phyloP scores from a whole-genome alignment of 2,329 filamentous ascomycete species.

The Pseudocercospora ulei region DNA sequence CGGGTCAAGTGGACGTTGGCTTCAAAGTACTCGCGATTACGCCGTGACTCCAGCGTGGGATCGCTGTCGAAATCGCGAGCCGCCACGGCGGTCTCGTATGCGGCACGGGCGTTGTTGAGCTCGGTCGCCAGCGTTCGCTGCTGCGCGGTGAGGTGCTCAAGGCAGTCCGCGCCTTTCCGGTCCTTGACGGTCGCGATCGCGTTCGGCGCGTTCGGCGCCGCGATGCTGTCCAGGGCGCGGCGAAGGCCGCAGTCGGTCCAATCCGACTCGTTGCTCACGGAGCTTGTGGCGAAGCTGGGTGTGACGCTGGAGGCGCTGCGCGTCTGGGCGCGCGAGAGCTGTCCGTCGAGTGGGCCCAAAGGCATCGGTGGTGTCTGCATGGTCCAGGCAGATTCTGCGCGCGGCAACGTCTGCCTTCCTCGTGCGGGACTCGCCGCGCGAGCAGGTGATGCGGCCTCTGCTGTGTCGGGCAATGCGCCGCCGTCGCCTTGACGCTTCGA shows the following conservation, averaged over 20 bases:
- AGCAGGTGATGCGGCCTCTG: not conserved
- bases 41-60: slow-evolving; percentile 7
- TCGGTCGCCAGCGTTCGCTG: not conserved
- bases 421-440: slow-evolving; percentile 2
- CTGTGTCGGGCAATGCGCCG: not conserved
- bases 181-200: slow-evolving; percentile 15
- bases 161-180: slow-evolving; percentile 14
- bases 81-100: not conserved
- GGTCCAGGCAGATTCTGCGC: slow-evolving; percentile 1
- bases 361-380: not conserved
- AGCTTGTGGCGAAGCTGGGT: slow-evolving; percentile 10
- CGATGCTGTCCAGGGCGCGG: slow-evolving; percentile 11
- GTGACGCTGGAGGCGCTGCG: slow-evolving; percentile 3
- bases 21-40: slow-evolving; percentile 13
- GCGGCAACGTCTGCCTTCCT: not conserved
- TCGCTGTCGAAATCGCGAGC: slow-evolving; percentile 11
- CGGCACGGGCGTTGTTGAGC: slow-evolving; percentile 9
- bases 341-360: not conserved
- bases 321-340: not conserved
- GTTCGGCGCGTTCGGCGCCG: slow-evolving; percentile 9
- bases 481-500: not conserved
- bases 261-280: slow-evolving; percentile 9
- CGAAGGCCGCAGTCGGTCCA: slow-evolving; percentile 13
- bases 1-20: slow-evolving; percentile 18
- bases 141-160: slow-evolving; percentile 7